phyloP scores from a whole-genome alignment of 345 rosid species.

The Adansonia digitata region DNA sequence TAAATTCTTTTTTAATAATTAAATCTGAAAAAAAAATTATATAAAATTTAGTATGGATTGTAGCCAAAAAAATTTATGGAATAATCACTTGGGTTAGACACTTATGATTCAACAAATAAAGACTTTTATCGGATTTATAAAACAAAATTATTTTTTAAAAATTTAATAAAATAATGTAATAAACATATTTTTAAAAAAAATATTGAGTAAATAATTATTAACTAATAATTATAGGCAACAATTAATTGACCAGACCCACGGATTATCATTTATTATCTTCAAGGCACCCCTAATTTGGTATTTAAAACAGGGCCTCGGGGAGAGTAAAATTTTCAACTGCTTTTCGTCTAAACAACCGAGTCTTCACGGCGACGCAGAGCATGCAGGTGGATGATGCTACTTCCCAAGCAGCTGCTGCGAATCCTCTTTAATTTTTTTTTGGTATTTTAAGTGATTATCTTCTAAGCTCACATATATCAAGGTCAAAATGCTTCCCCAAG shows the following conservation, averaged over 20 bases:
- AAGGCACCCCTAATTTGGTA: background rate
- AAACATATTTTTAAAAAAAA: too few species aligned
- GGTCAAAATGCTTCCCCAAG: background rate
- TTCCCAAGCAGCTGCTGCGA: background rate
- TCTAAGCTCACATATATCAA: constrained; percentile 6
- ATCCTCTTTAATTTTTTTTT: background rate
- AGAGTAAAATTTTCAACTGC: background rate
- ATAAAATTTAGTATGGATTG: too few species aligned
- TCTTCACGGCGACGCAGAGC: background rate
- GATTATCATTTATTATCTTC: background rate
- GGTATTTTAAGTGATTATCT: background rate
- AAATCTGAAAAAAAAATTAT: background rate
- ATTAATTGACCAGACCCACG: background rate
- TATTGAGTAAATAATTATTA: too few species aligned
- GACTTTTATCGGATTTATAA: too few species aligned
- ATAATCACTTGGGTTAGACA: too few species aligned
- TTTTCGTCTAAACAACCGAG: background rate
- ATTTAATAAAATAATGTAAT: too few species aligned
- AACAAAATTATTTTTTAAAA: too few species aligned
- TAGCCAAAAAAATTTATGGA: too few species aligned
- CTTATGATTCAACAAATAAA: too few species aligned
- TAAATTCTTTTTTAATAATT: too few species aligned
- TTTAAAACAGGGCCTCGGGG: background rate
- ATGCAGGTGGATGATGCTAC: background rate
- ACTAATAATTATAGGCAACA: background rate